Evolutionary conservation across 805 yeast genomes (phyloP).

Genomic region (Helenozyma rhizophorensis): DNA sequence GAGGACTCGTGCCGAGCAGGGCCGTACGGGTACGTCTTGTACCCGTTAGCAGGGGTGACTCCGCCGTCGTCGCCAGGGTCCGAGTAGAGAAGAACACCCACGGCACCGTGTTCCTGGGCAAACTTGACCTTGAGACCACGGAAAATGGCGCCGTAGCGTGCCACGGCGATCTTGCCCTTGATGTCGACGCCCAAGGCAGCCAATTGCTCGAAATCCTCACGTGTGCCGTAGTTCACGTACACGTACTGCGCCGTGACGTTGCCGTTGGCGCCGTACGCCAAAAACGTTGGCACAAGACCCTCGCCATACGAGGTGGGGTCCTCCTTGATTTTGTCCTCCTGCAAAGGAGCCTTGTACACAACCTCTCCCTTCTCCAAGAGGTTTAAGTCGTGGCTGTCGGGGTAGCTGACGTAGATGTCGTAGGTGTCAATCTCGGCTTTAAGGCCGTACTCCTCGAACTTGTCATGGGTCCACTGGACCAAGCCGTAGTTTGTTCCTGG

Average conservation of each 20-base stretch:
- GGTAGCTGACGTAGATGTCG: constrained; percentile 53
- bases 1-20: constrained; percentile 61
- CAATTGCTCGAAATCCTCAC: constrained; percentile 49
- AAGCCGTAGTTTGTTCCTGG: constrained; percentile 43
- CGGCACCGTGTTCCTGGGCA: constrained; percentile 60
- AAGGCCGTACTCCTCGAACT: constrained; percentile 56
- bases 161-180: constrained; percentile 54
- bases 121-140: constrained; percentile 56
- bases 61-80: constrained; percentile 66
- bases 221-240: constrained; percentile 57
- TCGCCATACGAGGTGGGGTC: constrained; percentile 37
- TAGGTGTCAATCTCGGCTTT: constrained; percentile 47
- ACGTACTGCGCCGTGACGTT: constrained; percentile 52
- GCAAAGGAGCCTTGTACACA: constrained; percentile 44
- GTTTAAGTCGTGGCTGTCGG: constrained; percentile 45
- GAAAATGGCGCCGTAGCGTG: constrained; percentile 47
- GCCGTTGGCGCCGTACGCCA: constrained; percentile 65
- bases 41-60: constrained; percentile 54
- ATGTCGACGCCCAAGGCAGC: constrained; percentile 38
- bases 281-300: constrained; percentile 53
- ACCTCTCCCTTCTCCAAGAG: constrained; percentile 29
- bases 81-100: constrained; percentile 58
- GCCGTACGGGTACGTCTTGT: constrained; percentile 55
- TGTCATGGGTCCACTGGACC: constrained; percentile 54
- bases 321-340: constrained; percentile 44